These are phyloP conservation scores for Albugo laibachii DNA, from an alignment of 352 stramenopile genomes.

Conservation along the genomic window DNA sequence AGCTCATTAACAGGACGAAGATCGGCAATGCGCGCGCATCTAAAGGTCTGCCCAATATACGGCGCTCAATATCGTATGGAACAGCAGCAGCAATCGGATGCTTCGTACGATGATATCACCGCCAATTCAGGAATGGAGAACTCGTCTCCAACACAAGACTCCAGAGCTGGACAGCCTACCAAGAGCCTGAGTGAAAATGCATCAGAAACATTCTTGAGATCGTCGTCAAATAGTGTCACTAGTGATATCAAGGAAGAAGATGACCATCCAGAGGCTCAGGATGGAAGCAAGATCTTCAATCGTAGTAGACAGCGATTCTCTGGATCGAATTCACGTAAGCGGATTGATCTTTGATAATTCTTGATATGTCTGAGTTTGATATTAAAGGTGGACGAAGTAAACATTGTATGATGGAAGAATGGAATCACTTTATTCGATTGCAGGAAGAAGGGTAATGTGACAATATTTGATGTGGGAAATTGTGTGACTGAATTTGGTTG, in stretches of 20 bases:
- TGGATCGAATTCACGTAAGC: background rate
- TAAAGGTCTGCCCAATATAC: conserved; percentile 55
- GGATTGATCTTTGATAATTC: conserved; percentile 1
- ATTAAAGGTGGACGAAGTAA: conserved; percentile 28
- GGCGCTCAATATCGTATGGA: conserved; percentile 40
- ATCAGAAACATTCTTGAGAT: no score
- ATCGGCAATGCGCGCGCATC: conserved; percentile 53
- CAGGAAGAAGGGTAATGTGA: conserved; percentile 32
- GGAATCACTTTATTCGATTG: conserved; percentile 52
- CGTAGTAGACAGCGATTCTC: no score
- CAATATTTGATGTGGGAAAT: conserved; percentile 4
- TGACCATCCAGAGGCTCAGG: no score
- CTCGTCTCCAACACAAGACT: no score
- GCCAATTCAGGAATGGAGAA: no score
- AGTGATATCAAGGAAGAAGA: no score
- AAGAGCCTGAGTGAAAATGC: no score
- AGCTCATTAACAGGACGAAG: conserved; percentile 40
- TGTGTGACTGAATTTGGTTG: background rate
- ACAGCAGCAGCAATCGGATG: conserved; percentile 9
- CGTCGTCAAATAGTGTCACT: no score
- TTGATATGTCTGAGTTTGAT: background rate
- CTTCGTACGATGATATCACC: no score
- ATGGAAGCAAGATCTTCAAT: background rate
- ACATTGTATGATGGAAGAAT: conserved; percentile 72
- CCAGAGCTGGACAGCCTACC: no score